A percentile compares a stretch with the other conserved stretches of the same genome.
These are phyloP conservation scores for Botryotinia narcissicola DNA, from an alignment of 2,329 filamentous ascomycete genomes.

Conservation along the genomic window DNA sequence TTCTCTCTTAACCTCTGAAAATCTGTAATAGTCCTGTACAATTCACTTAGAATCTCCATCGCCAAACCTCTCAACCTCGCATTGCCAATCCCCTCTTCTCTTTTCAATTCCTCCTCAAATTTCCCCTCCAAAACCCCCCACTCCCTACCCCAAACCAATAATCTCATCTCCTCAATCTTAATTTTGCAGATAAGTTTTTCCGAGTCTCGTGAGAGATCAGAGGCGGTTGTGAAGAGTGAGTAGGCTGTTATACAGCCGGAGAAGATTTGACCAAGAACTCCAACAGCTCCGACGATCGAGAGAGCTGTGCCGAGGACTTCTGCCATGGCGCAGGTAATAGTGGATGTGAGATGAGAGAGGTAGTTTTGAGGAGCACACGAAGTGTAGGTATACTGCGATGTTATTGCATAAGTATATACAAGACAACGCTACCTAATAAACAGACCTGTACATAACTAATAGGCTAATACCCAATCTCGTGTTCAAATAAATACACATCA, in stretches of 20 bases:
- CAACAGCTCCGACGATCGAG: slow-evolving; percentile 45
- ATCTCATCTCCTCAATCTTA: slow-evolving; percentile 50
- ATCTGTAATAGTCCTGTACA: slow-evolving; percentile 47
- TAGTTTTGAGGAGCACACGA: not conserved
- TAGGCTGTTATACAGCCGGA: slow-evolving; percentile 49
- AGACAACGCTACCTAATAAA: not conserved
- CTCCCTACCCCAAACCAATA: slow-evolving; percentile 48
- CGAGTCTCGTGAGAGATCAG: slow-evolving; percentile 45
- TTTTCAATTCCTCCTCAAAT: slow-evolving; percentile 45
- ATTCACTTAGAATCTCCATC: slow-evolving; percentile 44
- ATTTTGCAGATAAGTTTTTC: slow-evolving; percentile 48
- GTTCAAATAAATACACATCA: not conserved
- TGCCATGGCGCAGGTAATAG: slow-evolving; percentile 34
- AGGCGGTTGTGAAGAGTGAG: slow-evolving; percentile 45
- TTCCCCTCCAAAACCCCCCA: slow-evolving; percentile 49
- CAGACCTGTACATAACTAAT: not conserved
- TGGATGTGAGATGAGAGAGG: not conserved
- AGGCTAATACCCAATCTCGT: not conserved
- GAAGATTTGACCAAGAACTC: slow-evolving; percentile 48
- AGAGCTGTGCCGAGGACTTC: slow-evolving; percentile 46
- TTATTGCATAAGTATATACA: not conserved
- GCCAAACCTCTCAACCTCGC: slow-evolving; percentile 41
- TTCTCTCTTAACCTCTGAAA: slow-evolving; percentile 44
- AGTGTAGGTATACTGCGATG: not conserved
- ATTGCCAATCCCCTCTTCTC: slow-evolving; percentile 40